Evolutionary conservation across 495 filamentous ascomycete species (phyloP), one percentile per base, ranked within the genome.

Genomic region (Ascodesmis nigricans): DNA sequence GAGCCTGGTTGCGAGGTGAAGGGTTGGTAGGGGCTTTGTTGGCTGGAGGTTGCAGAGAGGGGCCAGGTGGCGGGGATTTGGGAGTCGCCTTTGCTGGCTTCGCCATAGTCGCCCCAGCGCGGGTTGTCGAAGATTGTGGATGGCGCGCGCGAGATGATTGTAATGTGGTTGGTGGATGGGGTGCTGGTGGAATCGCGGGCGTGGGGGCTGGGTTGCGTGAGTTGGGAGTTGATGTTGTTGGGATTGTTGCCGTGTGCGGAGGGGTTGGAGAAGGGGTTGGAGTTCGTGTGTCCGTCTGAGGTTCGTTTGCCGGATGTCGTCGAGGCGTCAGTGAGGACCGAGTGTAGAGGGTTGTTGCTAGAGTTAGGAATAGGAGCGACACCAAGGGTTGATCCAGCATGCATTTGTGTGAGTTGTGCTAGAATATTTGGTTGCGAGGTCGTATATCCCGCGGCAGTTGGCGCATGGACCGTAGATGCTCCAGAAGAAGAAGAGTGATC

Each of bases 31-130:
- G 33, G 16, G 13, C 28, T 30, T 6, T 30, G 28, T 5, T 25
- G 17, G 21, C 21, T 13, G 14, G 23, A 22, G 4, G 33, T 16
- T 3, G 10, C 11, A 4, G 4, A 22, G 5, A 35, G 33, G 31
- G 21, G 29, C 35, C 51, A 47, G 6, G 47, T 51, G 14, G 52
- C 47, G 2, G 47, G 47, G 1, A 51, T 23, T 28, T 51, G 47
- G 13, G 47, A 51, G 11, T 51, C 47, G 21, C 35, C 39, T 17
- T 17, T 40, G 13, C n/a, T 15, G 4, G 26, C 17, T 8, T 23
- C 27, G 2, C 44, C 47, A 33, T 38, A 50, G 13, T 40, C 27
- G 30, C 30, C 30, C 30, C 30, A 33, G 4, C 21, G 30, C 30
- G 5, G 5, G 5, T 8, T 14, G 4, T 33, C 15, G 16, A 24